phyloP scores from a whole-genome alignment of 2,329 filamentous ascomycete species.

The Ophiocordyceps camponoti-leonardi region DNA sequence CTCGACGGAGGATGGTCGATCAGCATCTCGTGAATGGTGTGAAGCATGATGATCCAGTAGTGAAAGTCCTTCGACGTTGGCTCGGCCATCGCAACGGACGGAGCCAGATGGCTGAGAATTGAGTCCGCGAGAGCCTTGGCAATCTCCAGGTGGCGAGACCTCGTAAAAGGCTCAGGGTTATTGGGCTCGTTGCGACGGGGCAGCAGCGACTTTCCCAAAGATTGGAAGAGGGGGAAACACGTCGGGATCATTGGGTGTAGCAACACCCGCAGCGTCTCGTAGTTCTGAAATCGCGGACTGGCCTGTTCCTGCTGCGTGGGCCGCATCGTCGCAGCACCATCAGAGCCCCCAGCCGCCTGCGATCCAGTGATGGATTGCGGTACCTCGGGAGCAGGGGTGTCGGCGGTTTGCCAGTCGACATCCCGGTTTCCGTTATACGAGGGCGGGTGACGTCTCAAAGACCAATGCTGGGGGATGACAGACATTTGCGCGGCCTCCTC shows the following conservation, averaged over 20 bases:
- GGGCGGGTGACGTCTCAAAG: constrained; percentile 15
- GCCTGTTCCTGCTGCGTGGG: constrained; percentile 25
- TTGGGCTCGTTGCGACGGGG: constrained; percentile 42
- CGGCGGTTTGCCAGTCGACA: constrained; percentile 11
- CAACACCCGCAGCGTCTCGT: constrained; percentile 56
- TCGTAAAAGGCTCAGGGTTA: constrained; percentile 39
- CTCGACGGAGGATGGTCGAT: constrained; percentile 43
- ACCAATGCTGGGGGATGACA: constrained; percentile 55
- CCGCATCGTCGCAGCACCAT: constrained; percentile 7
- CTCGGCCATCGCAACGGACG: constrained; percentile 22
- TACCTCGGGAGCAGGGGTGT: constrained; percentile 15
- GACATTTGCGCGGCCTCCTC: constrained; percentile 67
- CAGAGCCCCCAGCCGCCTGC: constrained; percentile 7
- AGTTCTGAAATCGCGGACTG: constrained; percentile 48
- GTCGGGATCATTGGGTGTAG: constrained; percentile 63
- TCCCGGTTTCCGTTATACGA: constrained; percentile 6
- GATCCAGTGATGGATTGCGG: constrained; percentile 11
- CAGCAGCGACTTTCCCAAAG: constrained; percentile 65
- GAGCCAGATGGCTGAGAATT: constrained; percentile 48
- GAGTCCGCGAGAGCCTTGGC: constrained; percentile 53
- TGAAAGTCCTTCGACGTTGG: constrained; percentile 49
- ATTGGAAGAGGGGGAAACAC: constrained; percentile 74
- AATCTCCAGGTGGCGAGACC: constrained; percentile 35
- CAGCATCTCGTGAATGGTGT: constrained; percentile 61
- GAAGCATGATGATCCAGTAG: constrained; percentile 69